These are phyloP conservation scores for Ogataea zsoltii DNA, from an alignment of 805 yeast species.

Conservation along the genomic window DNA sequence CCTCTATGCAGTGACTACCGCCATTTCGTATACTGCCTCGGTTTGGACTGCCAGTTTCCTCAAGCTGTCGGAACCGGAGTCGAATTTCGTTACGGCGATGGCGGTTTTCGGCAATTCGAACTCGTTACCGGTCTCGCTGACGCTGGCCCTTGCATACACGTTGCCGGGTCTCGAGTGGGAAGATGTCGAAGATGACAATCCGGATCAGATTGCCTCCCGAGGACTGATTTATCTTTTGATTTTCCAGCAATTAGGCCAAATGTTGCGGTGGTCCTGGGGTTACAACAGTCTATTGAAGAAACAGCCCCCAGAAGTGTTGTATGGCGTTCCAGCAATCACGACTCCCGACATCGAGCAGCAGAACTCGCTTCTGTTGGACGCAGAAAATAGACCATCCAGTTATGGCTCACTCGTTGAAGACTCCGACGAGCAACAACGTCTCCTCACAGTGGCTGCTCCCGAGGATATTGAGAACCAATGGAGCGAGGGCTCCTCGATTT, in stretches of 20 bases:
- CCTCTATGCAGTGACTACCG: constrained; percentile 80
- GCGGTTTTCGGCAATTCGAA: constrained; percentile 96
- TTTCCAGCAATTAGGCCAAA: constrained; percentile 82
- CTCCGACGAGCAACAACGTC: constrained; percentile 5
- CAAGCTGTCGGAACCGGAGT: constrained; percentile 66
- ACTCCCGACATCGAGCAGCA: constrained; percentile 18
- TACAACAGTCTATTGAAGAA: constrained; percentile 66
- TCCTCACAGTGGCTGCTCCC: background rate
- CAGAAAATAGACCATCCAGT: constrained; percentile 16
- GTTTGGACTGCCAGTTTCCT: constrained; percentile 52
- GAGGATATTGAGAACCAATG: constrained; percentile 18
- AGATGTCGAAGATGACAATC: constrained; percentile 61
- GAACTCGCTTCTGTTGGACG: background rate
- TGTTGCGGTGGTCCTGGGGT: constrained; percentile 87
- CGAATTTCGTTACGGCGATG: constrained; percentile 94
- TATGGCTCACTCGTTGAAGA: constrained; percentile 19
- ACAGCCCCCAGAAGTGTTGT: constrained; percentile 40
- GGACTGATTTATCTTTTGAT: constrained; percentile 73
- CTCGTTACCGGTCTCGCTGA: constrained; percentile 89
- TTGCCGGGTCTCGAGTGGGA: constrained; percentile 78
- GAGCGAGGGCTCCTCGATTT: constrained; percentile 30
- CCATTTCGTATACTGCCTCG: constrained; percentile 69
- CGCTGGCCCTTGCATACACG: constrained; percentile 74
- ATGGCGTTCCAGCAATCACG: constrained; percentile 15
- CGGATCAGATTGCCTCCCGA: constrained; percentile 73